Conservation (phyloP, 2,329 filamentous ascomycete species). For the Exserohilum turcica region DNA sequence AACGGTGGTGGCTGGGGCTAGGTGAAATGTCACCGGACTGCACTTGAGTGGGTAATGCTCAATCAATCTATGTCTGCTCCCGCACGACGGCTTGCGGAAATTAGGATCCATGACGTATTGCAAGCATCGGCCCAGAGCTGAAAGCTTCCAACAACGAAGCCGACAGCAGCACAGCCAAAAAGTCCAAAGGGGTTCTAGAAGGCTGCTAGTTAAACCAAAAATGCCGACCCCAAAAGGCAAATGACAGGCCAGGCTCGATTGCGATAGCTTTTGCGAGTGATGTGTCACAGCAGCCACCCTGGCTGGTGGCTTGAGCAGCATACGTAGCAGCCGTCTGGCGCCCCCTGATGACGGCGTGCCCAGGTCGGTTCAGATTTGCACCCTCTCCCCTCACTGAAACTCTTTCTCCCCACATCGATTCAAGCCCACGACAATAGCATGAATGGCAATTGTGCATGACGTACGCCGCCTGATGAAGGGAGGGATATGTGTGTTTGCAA, state of each 20-base stretch:
- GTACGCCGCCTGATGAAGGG: slow-evolving; percentile 7
- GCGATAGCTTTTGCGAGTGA: slow-evolving; percentile 4
- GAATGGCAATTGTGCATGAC: slow-evolving; percentile 24
- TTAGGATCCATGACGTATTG: slow-evolving; percentile 16
- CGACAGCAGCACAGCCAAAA: not conserved
- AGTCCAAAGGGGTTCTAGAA: slow-evolving; percentile 3
- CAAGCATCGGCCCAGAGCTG: not conserved
- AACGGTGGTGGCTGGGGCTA: not conserved
- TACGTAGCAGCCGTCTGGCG: not conserved
- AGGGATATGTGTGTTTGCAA: slow-evolving; percentile 8
- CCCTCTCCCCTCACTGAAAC: not conserved
- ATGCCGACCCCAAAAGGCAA: not conserved
- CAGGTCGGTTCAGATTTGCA: slow-evolving; percentile 2
- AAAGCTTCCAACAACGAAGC: not conserved
- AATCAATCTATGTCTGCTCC: slow-evolving; percentile 5
- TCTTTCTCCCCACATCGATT: not conserved
- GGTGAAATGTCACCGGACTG: not conserved
- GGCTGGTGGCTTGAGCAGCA: slow-evolving; percentile 4
- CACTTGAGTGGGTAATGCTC: not conserved
- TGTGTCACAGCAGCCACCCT: slow-evolving; percentile 1
- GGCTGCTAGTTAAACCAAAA: not conserved
- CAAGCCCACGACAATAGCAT: not conserved
- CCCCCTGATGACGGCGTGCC: not conserved
- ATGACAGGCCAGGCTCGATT: not conserved
- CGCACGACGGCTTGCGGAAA: slow-evolving; percentile 2